Base-by-base conservation (phyloP, 2,329 filamentous ascomycete species). In the Ophiostoma perfectum region DNA sequence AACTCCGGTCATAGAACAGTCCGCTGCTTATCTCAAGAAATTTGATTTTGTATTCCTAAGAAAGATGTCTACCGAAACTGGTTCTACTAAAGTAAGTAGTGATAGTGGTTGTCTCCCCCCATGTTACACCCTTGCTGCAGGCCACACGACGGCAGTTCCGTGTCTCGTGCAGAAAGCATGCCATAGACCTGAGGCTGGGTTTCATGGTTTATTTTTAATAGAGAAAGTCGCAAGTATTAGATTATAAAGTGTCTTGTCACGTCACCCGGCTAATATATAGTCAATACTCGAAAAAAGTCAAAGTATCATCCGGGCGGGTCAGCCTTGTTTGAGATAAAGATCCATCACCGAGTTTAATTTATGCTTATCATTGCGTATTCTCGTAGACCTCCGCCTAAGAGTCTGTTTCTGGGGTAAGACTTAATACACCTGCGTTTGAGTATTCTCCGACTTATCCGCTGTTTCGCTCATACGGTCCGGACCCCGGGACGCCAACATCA, bases 261-360 rank as follows among this genome's bases (percentile, higher is more conserved):
- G 49, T 55, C 49, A 55, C 49, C 27, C 12, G 14, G 49, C 7
- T 55, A 4, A 11, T n/a, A 36, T 52, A 55, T 55, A 18, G 27
- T 45, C n/a, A 36, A 55, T 27, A 14, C 27, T 45, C 9, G 9
- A 12, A 12, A 45, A 45, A 12, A 3, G 42, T 12, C 14, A 45
- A 45, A 27, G 27, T 12, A 45, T 45, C 42, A 9, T 9, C 18
- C 49, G 27, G 45, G 27, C 49, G 8, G 49, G 49, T 14, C 49
- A 55, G 49, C 49, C 49, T 55, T 55, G 49, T 55, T 55, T 55
- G 49, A 27, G n/a, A 55, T 55, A 27, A 55, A 27, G 7, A 55
- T 55, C 49, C 5, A 49, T 27, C 16, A 49, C 14, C 14, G 47
- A n/a, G 7, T 18, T 16, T 49, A 6, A 49, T 27, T 27, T 27